Percentiles rank a stretch among this genome's conserved stretches.
Evolutionary conservation across 1,139 yeast species (phyloP).

Genomic region (Wickerhamomyces sp.): DNA sequence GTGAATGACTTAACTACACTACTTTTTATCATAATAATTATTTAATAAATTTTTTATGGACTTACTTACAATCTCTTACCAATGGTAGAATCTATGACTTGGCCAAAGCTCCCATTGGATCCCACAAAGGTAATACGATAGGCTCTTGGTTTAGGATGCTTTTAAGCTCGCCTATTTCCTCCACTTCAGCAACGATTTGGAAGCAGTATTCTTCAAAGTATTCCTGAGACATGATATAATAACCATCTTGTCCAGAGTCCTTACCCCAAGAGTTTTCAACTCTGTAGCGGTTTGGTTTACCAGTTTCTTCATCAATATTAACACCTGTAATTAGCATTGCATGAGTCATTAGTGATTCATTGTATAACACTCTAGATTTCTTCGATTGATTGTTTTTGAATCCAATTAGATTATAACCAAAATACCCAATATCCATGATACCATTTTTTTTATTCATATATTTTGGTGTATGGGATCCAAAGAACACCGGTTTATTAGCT

Average conservation of each 20-base stretch:
- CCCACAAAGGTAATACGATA: slow-evolving; percentile 67
- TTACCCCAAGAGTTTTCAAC: slow-evolving; percentile 89
- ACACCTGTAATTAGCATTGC: slow-evolving; percentile 86
- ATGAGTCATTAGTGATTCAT: slow-evolving; percentile 72
- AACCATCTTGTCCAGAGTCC: slow-evolving; percentile 69
- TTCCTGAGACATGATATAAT: slow-evolving; percentile 74
- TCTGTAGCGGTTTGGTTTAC: slow-evolving; percentile 68
- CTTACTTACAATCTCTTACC: background rate
- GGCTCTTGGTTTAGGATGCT: slow-evolving; percentile 47
- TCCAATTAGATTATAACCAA: slow-evolving; percentile 62
- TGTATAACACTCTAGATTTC: slow-evolving; percentile 52
- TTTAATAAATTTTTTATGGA: too few species aligned
- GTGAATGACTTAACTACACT: too few species aligned
- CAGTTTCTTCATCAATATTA: slow-evolving; percentile 45
- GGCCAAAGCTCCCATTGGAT: slow-evolving; percentile 87
- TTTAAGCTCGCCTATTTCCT: slow-evolving; percentile 41
- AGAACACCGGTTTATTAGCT: slow-evolving; percentile 72
- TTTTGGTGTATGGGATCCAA: slow-evolving; percentile 85
- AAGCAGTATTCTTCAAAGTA: slow-evolving; percentile 81
- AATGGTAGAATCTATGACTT: slow-evolving; percentile 5
- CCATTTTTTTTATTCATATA: slow-evolving; percentile 52
- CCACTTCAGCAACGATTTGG: slow-evolving; percentile 69
- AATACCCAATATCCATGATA: slow-evolving; percentile 63
- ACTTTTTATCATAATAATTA: too few species aligned
- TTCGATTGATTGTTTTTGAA: slow-evolving; percentile 54